Evolutionary conservation across 2,329 filamentous ascomycete genomes (phyloP).

Genomic region (Leptographium galeiforme): DNA sequence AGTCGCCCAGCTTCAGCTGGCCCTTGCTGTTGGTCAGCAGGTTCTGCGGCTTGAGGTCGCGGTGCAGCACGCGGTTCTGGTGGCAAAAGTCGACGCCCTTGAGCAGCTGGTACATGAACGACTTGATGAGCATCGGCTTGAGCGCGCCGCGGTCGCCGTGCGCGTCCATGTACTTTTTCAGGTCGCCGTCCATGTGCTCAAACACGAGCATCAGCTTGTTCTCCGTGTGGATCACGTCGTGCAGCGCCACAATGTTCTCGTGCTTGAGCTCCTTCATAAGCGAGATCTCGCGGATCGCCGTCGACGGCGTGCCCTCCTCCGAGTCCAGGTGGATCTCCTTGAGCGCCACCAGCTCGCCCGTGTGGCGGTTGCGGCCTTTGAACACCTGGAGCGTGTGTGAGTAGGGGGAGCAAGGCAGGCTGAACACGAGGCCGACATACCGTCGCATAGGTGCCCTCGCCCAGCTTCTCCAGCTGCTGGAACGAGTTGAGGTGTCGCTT

Average conservation of each 20-base stretch:
- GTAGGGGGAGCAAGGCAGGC: background rate
- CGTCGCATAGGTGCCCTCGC: constrained; percentile 96
- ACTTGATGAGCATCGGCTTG: constrained; percentile 85
- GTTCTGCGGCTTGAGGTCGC: constrained; percentile 93
- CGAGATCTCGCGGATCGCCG: constrained; percentile 94
- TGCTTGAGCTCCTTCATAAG: constrained; percentile 99
- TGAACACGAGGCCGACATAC: constrained; percentile 37
- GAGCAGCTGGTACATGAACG: constrained; percentile 96
- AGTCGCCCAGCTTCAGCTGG: constrained; percentile 84
- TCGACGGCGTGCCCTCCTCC: constrained; percentile 93
- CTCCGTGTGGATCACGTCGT: constrained; percentile 98
- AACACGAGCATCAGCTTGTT: constrained; percentile 99
- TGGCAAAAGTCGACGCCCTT: constrained; percentile 96
- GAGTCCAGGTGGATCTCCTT: constrained; percentile 99
- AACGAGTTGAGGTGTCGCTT: constrained; percentile 91
- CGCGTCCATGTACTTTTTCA: constrained; percentile 98
- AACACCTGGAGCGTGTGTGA: constrained; percentile 54
- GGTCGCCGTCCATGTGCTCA: constrained; percentile 95
- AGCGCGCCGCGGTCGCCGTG: constrained; percentile 80
- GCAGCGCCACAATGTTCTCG: constrained; percentile 91
- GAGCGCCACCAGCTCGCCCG: constrained; percentile 86
- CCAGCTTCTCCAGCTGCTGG: constrained; percentile 97
- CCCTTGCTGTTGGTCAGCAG: constrained; percentile 88
- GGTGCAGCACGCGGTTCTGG: constrained; percentile 89
- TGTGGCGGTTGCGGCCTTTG: constrained; percentile 90